Base-by-base conservation (phyloP, 257 asterid species). In the Ophiorrhiza pumila region DNA sequence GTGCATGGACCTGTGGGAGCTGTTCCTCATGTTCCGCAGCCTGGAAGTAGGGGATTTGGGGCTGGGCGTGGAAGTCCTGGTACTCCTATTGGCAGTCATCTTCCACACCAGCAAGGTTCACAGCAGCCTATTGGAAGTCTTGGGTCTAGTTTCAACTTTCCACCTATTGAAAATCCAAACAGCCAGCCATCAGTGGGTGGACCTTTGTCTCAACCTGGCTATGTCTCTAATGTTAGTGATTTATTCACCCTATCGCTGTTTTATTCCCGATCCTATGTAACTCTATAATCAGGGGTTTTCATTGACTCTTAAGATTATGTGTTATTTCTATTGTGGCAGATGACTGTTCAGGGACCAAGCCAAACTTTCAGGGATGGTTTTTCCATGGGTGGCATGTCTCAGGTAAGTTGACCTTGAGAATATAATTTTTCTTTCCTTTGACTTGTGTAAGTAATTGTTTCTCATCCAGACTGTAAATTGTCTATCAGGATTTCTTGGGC, bases 1-100 rank as follows among this genome's bases (percentile, higher is more conserved):
- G 94, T 89, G 69, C 98, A 92, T 80, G 98, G 98, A 43, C 97
- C 97, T 73, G 95, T 90, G 79, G 98, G 98, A 46, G 85, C 92
- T 27, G 88, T 84, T 59, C 96, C 98, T 74, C 99, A 92, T 81
- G 82, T 84, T 78, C 97, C 98, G 49, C 96, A 85, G 76, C 86
- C 93, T 20, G 97, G 96, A 77, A 92, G 79, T 82, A 85, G 89
- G 59, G 99, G 97, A 56, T 95, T 95, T 80, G 97, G 94, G 49
- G 85, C 91, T 15, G 99, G 98, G 46, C 96, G 96, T 61, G 99
- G 99, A 57, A 90, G 76, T 84, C 75, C 92, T 55, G 86, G 90
- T 77, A 87, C 96, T n/a, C 91, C 96, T 62, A 84, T 95, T 73
- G 99, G 99, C 72, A 83, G 97, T 83, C 99, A 95, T 83, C 95